Base-by-base conservation (phyloP, 169 alveolate species). In the Eimeria necatrix region DNA sequence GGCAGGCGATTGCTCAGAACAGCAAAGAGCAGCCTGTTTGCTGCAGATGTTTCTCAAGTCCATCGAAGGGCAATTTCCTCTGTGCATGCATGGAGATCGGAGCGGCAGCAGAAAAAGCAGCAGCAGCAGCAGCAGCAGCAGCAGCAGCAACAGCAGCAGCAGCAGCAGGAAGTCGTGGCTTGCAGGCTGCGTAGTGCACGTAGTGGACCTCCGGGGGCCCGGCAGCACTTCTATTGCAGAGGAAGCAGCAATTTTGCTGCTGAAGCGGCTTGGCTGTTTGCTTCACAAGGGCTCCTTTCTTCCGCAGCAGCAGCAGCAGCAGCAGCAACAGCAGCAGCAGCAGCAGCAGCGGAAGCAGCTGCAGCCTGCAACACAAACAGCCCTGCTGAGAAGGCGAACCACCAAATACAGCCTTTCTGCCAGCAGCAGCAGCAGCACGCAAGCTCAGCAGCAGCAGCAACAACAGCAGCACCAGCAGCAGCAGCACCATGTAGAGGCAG, bases 241-340 rank as follows among this genome's bases (percentile, higher is more conserved):
- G 26, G 78, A 68, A n/a, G 78, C 78, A 68, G 78, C 78, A 18
- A 8, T 68, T 68, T n/a, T 68, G 46, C 26, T 68, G 78, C 78
- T 68, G 78, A 8, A 68, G 78, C 78, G 78, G 9, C 78, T 68
- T n/a, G 78, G 78, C 9, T 68, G 78, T n/a, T 68, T 8, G 20
- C 9, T 68, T n/a, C 20, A n/a, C 18, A 68, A 68, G 78, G 46
- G 26, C 78, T 6, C 10, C 26, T 18, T n/a, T 8, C 26, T 68
- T 12, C 46, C 26, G 18, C 78, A 16, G 41, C 78, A 68, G 78
- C 78, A 68, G 78, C 78, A 68, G 78, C 78, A 68, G 78, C 78
- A 68, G 78, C 78, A 68, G 78, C 78, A 68, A n/a, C 78, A 53
- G 64, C 64, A 53, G 64, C 64, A 53, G 64, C 20, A 7, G 64